Base-by-base conservation (phyloP, 306 rosid genomes). In the Benincasa hispida region DNA sequence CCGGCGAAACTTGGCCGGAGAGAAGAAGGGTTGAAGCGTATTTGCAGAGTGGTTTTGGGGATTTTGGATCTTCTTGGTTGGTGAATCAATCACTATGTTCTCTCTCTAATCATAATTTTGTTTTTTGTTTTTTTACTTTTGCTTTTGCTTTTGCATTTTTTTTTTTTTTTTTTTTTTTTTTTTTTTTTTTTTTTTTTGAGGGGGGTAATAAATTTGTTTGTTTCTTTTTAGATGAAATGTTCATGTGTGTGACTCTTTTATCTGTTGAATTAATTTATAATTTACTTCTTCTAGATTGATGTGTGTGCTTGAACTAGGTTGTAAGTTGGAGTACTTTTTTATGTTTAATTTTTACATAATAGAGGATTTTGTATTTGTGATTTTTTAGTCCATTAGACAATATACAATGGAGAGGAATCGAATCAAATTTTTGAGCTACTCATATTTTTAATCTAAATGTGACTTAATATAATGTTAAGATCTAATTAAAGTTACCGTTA, bases 1-100 rank as follows among this genome's bases (percentile, higher is more conserved):
- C 95, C 93, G 37, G 77, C 50, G 22, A 88, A 89, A 12, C 89
- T 94, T 74, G 89, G 91, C 18, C 82, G 73, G 4, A 85, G 99
- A 61, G 99, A 92, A 81, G 85, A 86, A 3, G 90, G 77, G 51
- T 78, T 94, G 84, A 89, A 88, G 91, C 91, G 84, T 78, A 88
- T 94, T 10, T 94, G 96, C 83, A 89, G 83, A 74, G 97, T 94
- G 63, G 89, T 89, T 53, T 79, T 87, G 91, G 96, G 90, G 35
- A 94, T 94, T 41, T 77, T 94, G 59, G 96, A 92, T 87, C 84
- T 81, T 82, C 86, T 91, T 28, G 83, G 62, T 50, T 83, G 82
- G 77, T 87, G 84, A 83, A 55, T 19, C 27, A 57, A 24, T 25
- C 34, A 24, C 25, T 5, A 12, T 58, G 15, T 12, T 58, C 35